These are phyloP conservation scores for Fusarium austroafricanum DNA, from an alignment of 2,329 filamentous ascomycete genomes.

Conservation along the genomic window DNA sequence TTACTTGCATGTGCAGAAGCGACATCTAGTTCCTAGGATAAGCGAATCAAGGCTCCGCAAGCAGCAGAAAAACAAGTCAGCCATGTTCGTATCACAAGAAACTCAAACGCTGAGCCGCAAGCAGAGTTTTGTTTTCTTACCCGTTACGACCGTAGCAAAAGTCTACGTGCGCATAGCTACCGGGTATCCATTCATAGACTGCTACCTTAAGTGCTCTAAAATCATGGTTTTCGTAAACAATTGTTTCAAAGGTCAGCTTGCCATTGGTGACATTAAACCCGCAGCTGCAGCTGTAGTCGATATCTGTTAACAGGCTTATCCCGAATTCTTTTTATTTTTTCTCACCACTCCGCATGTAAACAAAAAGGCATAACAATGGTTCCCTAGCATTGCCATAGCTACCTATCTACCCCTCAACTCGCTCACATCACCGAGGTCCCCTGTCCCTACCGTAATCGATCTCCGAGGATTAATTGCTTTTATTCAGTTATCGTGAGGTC, in stretches of 20 bases:
- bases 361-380: constrained; percentile 33
- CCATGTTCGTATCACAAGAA: constrained; percentile 17
- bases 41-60: constrained; percentile 34
- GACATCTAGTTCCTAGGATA: constrained; percentile 19
- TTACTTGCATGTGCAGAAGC: constrained; percentile 42
- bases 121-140: constrained; percentile 32
- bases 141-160: constrained; percentile 6
- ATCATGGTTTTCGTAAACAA: constrained; percentile 36
- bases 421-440: constrained; percentile 9
- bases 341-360: constrained; percentile 30
- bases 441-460: constrained; percentile 7
- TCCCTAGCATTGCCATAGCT: constrained; percentile 25
- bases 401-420: constrained; percentile 11
- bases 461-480: constrained; percentile 12
- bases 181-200: constrained; percentile 26
- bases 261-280: constrained; percentile 23
- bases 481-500: constrained; percentile 4
- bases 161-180: constrained; percentile 22
- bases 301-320: constrained; percentile 24
- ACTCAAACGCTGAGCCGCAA: constrained; percentile 23
- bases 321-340: constrained; percentile 17
- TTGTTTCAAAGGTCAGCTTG: background rate
- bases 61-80: constrained; percentile 21
- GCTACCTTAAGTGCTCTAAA: background rate
- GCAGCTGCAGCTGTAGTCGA: constrained; percentile 12